Evolutionary conservation across 306 rosid genomes (phyloP).

Genomic region (Lathyrus oleraceus): DNA sequence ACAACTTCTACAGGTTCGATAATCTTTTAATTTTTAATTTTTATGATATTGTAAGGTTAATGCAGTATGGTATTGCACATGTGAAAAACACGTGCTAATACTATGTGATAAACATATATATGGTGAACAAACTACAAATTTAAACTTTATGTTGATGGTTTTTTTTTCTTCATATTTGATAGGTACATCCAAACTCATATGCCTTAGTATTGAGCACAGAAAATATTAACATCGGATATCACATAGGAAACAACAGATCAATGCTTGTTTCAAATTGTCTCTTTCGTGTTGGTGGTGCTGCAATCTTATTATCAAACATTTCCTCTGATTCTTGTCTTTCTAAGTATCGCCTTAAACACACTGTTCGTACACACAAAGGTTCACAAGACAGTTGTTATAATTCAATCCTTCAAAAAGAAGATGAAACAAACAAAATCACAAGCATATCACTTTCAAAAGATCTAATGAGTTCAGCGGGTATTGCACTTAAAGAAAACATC

Average conservation of each 20-base stretch:
- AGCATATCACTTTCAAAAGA: not conserved
- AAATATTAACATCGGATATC: too few species aligned
- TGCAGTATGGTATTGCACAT: too few species aligned
- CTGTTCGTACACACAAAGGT: not conserved
- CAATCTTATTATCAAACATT: not conserved
- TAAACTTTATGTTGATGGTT: too few species aligned
- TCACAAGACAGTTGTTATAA: not conserved
- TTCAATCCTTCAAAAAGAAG: not conserved
- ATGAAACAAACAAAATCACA: not conserved
- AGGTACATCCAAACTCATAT: not conserved
- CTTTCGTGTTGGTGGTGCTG: not conserved
- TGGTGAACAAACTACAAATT: too few species aligned
- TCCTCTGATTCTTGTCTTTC: not conserved
- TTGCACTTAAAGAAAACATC: conserved; percentile 87
- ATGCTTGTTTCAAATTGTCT: not conserved
- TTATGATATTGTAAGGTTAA: too few species aligned
- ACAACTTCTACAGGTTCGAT: conserved; percentile 31
- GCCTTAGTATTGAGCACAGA: not conserved
- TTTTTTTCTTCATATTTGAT: too few species aligned
- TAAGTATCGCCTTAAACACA: not conserved
- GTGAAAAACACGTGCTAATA: too few species aligned
- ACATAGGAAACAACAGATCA: not conserved
- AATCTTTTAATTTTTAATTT: too few species aligned
- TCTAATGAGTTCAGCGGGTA: conserved; percentile 40
- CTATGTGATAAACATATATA: too few species aligned